Conservation (phyloP, 2,329 filamentous ascomycete species). For the Cladophialophora psammophila region DNA sequence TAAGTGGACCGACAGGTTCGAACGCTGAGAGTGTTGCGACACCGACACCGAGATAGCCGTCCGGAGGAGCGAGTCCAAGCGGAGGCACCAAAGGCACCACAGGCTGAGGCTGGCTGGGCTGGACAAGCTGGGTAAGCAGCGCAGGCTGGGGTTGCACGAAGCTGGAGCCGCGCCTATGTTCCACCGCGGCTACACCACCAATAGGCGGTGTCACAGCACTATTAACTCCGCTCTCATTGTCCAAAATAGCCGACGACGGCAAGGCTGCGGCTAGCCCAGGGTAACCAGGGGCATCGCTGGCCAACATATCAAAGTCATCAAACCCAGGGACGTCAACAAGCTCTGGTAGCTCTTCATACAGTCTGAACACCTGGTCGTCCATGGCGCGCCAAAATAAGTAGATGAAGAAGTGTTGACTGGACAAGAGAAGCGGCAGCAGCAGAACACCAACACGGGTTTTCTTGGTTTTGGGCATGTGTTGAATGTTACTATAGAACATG, state of each 20-base stretch:
- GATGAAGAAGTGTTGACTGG: background rate
- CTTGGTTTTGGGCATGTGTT: background rate
- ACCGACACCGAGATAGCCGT: slow-evolving; percentile 35
- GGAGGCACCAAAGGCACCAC: background rate
- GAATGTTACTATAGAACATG: background rate
- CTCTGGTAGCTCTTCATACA: background rate
- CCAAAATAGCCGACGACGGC: background rate
- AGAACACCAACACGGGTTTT: background rate
- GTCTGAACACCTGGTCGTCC: background rate
- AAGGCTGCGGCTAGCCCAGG: background rate
- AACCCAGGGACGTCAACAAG: background rate
- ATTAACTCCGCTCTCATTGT: background rate
- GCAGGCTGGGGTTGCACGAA: too few species aligned
- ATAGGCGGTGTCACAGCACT: background rate
- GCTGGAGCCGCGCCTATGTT: background rate
- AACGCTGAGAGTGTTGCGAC: slow-evolving; percentile 16
- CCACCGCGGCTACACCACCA: background rate
- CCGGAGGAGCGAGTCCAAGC: slow-evolving; percentile 5
- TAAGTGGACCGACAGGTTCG: slow-evolving; percentile 14
- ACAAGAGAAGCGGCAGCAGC: background rate
- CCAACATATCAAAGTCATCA: background rate
- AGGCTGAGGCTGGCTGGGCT: background rate
- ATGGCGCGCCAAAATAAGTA: background rate
- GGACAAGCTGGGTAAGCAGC: too few species aligned
- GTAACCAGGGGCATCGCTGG: background rate